A percentile compares a stretch with the other conserved stretches of the same genome.
phyloP scores from a whole-genome alignment of 1,284 basidiomycete genomes.

The Boletus semigastroideus region DNA sequence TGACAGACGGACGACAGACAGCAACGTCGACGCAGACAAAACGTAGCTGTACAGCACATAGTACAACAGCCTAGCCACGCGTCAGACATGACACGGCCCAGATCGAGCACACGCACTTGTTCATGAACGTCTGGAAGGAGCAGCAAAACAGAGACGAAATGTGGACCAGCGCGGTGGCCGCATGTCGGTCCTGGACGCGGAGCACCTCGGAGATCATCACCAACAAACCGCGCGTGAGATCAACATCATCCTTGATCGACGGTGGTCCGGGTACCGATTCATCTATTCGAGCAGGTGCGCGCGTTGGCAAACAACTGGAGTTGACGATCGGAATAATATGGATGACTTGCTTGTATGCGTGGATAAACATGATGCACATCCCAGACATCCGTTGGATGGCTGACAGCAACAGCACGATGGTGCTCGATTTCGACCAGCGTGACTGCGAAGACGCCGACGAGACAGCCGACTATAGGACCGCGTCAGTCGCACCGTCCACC shows the following conservation, averaged over 20 bases:
- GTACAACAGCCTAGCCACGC: constrained; percentile 52
- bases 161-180: constrained; percentile 42
- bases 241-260: constrained; percentile 7
- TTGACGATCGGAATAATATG: constrained; percentile 68
- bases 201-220: constrained; percentile 51
- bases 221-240: constrained; percentile 38
- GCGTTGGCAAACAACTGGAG: constrained; percentile 27
- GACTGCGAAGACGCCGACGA: constrained; percentile 22
- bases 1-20: constrained; percentile 44
- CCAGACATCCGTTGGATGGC: constrained; percentile 71
- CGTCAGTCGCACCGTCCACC: constrained; percentile 5
- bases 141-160: constrained; percentile 38
- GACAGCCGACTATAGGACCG: constrained; percentile 22
- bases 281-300: constrained; percentile 2
- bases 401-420: constrained; percentile 69
- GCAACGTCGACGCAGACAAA: constrained; percentile 54
- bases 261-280: constrained; percentile 14
- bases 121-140: constrained; percentile 47
- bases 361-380: constrained; percentile 60
- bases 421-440: constrained; percentile 52
- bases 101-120: constrained; percentile 42
- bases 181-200: constrained; percentile 43
- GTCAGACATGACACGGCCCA: constrained; percentile 1
- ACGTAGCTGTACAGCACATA: constrained; percentile 56
- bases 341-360: constrained; percentile 64